phyloP scores from a whole-genome alignment of 2,329 filamentous ascomycete genomes.

The Daldinia eschscholtzii region DNA sequence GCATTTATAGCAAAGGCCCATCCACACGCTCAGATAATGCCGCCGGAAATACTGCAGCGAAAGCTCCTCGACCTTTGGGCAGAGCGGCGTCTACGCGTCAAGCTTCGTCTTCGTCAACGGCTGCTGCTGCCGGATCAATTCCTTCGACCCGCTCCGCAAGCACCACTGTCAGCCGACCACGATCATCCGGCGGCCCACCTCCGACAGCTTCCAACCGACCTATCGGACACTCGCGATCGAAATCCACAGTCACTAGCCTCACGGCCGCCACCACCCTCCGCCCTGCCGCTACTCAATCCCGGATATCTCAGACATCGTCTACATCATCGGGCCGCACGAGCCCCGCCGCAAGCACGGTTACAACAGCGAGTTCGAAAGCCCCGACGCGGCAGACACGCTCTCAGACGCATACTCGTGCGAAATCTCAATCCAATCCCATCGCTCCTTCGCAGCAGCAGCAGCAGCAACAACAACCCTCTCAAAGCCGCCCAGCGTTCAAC shows the following conservation, averaged over 20 bases:
- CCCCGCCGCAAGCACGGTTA: slow-evolving; percentile 41
- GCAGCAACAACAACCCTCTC: slow-evolving; percentile 20
- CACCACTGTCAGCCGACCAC: slow-evolving; percentile 40
- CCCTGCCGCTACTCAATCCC: slow-evolving; percentile 42
- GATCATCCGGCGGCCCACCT: slow-evolving; percentile 43
- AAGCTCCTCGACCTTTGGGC: slow-evolving; percentile 45
- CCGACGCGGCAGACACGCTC: slow-evolving; percentile 42
- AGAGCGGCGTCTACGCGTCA: slow-evolving; percentile 49
- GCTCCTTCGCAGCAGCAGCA: slow-evolving; percentile 15
- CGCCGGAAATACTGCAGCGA: slow-evolving; percentile 40
- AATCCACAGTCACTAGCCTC: slow-evolving; percentile 57
- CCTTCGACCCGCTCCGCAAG: slow-evolving; percentile 38
- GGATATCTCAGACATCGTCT: slow-evolving; percentile 42
- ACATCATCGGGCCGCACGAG: slow-evolving; percentile 49
- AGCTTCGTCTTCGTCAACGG: slow-evolving; percentile 39
- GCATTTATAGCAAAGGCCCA: slow-evolving; percentile 33
- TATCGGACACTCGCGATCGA: slow-evolving; percentile 55
- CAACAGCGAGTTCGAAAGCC: slow-evolving; percentile 39
- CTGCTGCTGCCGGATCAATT: slow-evolving; percentile 21
- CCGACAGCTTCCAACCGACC: slow-evolving; percentile 36
- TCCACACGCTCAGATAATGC: slow-evolving; percentile 22
- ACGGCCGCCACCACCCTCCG: slow-evolving; percentile 57
- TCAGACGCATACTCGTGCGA: slow-evolving; percentile 29
- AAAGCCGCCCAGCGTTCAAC: slow-evolving; percentile 68
- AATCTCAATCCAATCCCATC: slow-evolving; percentile 6